A percentile compares a stretch with the other conserved stretches of the same genome.
phyloP scores from a whole-genome alignment of 805 yeast genomes.

The Candida vartiovaarae region DNA sequence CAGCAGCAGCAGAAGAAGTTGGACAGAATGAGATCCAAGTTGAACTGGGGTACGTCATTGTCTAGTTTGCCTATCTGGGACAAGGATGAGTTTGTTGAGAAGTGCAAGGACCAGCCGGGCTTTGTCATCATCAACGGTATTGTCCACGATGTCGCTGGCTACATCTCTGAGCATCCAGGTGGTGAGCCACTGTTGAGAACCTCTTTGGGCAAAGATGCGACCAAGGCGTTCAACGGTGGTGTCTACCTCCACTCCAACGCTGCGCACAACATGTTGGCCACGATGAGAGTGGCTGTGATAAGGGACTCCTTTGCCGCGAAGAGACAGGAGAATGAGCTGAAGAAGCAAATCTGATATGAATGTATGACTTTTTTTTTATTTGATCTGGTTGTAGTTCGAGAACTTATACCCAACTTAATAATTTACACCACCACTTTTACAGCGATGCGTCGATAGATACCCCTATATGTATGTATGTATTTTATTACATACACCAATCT shows the following conservation, averaged over 20 bases:
- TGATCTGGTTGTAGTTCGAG: background rate
- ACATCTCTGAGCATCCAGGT: conserved; percentile 78
- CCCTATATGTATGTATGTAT: too few species aligned
- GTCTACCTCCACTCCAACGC: conserved; percentile 83
- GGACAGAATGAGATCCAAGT: conserved; percentile 49
- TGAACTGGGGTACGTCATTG: conserved; percentile 73
- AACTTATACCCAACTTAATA: too few species aligned
- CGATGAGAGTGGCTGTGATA: conserved; percentile 76
- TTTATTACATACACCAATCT: too few species aligned
- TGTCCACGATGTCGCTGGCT: conserved; percentile 66
- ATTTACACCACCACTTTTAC: too few species aligned
- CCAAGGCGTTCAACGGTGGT: conserved; percentile 80
- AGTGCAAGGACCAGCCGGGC: conserved; percentile 41
- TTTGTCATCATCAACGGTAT: conserved; percentile 70
- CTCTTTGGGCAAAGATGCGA: conserved; percentile 75
- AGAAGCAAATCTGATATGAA: conserved; percentile 4
- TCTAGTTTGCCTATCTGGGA: conserved; percentile 70
- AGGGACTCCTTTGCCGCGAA: conserved; percentile 49
- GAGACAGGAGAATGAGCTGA: conserved; percentile 16
- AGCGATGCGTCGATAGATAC: too few species aligned
- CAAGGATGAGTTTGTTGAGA: conserved; percentile 44
- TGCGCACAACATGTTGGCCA: conserved; percentile 75
- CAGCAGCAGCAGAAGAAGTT: conserved; percentile 82
- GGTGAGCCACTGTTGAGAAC: conserved; percentile 68
- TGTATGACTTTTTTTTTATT: background rate